A percentile compares a stretch with the other conserved stretches of the same genome.
These are phyloP conservation scores for Microcos paniculata DNA, from an alignment of 345 rosid genomes.

Conservation along the genomic window DNA sequence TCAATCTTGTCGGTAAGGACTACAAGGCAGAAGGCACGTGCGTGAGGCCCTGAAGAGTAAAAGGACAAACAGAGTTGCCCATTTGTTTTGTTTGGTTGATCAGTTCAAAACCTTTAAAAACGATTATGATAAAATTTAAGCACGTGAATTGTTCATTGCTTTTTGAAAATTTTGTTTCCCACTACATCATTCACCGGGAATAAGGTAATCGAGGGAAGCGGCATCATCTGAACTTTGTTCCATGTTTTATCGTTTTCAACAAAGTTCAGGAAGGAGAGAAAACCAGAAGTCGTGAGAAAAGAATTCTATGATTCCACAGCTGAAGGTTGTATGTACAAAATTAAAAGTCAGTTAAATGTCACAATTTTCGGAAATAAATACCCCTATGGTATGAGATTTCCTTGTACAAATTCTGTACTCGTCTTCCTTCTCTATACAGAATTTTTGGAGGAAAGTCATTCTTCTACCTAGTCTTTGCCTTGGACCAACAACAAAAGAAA, in stretches of 20 bases:
- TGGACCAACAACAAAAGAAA: not conserved
- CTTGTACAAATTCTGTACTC: constrained; percentile 20
- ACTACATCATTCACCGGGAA: not conserved
- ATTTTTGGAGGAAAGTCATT: not conserved
- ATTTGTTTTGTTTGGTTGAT: not conserved
- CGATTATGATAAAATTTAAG: not conserved
- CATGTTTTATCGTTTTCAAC: not conserved
- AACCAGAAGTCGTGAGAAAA: not conserved
- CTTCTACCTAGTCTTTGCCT: constrained; percentile 10
- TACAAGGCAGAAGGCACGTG: no score
- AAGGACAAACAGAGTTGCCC: not conserved
- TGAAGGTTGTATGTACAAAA: constrained; percentile 27
- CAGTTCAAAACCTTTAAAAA: not conserved
- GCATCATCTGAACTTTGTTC: not conserved
- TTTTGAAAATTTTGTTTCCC: not conserved
- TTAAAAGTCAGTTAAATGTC: constrained; percentile 19
- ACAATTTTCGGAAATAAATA: constrained; percentile 23
- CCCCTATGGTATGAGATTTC: constrained; percentile 3
- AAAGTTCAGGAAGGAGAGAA: not conserved
- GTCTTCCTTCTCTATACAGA: constrained; percentile 28
- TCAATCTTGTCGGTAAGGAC: not conserved
- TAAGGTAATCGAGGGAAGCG: not conserved
- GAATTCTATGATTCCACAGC: constrained; percentile 18
- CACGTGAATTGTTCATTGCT: not conserved
- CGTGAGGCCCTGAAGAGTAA: not conserved